Conservation (phyloP, 805 yeast genomes). For the Metschnikowia lachancei region DNA sequence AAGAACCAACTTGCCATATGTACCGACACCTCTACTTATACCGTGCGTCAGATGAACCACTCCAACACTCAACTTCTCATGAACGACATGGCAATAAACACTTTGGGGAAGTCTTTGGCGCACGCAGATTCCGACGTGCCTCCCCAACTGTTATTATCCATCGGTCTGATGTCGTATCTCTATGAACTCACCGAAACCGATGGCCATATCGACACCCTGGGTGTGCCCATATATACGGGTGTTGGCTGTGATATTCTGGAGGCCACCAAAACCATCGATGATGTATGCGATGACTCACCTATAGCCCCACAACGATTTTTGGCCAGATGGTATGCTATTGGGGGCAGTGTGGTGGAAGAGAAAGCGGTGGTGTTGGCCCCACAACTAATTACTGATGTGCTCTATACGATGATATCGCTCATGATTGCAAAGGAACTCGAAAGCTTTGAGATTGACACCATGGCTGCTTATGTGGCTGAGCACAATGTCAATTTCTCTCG, state of each 20-base stretch:
- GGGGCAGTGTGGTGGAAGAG: constrained; percentile 57
- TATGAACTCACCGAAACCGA: constrained; percentile 31
- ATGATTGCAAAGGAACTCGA: constrained; percentile 25
- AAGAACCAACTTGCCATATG: constrained; percentile 56
- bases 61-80: constrained; percentile 75
- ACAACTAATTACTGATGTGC: constrained; percentile 25
- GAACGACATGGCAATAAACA: constrained; percentile 17
- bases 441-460: constrained; percentile 15
- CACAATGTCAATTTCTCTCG: constrained; percentile 29
- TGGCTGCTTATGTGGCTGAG: constrained; percentile 24
- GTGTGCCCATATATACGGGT: constrained; percentile 27
- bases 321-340: constrained; percentile 47
- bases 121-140: neutral
- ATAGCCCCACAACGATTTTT: constrained; percentile 56
- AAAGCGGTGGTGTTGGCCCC: constrained; percentile 32
- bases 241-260: constrained; percentile 2
- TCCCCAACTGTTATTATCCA: constrained; percentile 23
- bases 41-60: constrained; percentile 75
- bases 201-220: constrained; percentile 32
- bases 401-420: constrained; percentile 27
- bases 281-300: constrained; percentile 45
- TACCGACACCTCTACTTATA: constrained; percentile 56
- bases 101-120: neutral
- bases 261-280: constrained; percentile 24
- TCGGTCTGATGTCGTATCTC: constrained; percentile 30